Evolutionary conservation across 768 basidiomycete genomes (phyloP).

Genomic region (Lyophyllum shimeji): DNA sequence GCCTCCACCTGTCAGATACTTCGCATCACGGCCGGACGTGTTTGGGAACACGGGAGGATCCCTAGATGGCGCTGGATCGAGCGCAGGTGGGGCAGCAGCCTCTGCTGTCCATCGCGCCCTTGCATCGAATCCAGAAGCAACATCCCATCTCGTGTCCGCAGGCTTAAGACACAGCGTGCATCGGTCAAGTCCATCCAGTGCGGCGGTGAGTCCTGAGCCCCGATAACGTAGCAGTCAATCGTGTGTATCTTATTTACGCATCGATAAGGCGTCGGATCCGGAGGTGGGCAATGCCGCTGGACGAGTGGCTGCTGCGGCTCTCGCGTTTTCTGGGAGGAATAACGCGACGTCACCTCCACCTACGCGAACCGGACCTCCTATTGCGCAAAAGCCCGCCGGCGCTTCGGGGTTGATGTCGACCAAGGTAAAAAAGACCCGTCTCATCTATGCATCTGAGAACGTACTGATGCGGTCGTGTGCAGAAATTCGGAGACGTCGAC

Average conservation of each 20-base stretch:
- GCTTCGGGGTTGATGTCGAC: constrained; percentile 22
- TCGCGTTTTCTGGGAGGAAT: constrained; percentile 36
- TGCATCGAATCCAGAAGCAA: constrained; percentile 39
- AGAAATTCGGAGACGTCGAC: constrained; percentile 67
- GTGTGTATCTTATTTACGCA: background rate
- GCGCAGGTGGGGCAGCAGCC: constrained; percentile 30
- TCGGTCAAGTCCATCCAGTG: constrained; percentile 34
- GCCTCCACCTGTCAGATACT: constrained; percentile 49
- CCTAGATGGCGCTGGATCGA: constrained; percentile 23
- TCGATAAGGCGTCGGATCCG: constrained; percentile 34
- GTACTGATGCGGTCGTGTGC: background rate
- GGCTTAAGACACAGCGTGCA: constrained; percentile 37
- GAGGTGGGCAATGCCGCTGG: constrained; percentile 44
- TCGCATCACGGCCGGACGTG: constrained; percentile 69
- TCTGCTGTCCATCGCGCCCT: constrained; percentile 48
- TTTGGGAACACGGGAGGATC: constrained; percentile 33
- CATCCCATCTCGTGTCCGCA: constrained; percentile 39
- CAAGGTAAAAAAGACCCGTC: constrained; percentile 21
- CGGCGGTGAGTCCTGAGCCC: constrained; percentile 30
- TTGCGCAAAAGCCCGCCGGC: constrained; percentile 28
- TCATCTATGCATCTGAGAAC: too few species aligned
- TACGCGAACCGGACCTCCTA: constrained; percentile 17
- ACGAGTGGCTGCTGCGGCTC: constrained; percentile 57
- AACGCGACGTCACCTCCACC: constrained; percentile 18
- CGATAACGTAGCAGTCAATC: background rate